Evolutionary conservation across 2,329 filamentous ascomycete genomes (phyloP), one percentile per base, ranked within the genome.

Genomic region (Xylariaceae sp.): DNA sequence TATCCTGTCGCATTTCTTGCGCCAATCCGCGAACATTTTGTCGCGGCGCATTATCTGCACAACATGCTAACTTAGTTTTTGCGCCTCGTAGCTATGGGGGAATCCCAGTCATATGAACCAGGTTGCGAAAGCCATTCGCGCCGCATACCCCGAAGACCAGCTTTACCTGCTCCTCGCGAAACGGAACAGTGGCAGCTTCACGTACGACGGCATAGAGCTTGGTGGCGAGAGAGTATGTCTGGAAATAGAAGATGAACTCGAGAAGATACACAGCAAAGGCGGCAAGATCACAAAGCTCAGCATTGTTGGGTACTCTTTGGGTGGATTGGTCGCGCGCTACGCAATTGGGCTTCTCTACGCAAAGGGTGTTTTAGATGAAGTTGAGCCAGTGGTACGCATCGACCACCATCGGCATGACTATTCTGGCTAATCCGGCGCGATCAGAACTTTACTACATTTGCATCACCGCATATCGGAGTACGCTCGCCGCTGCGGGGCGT

Each of bases 401-500:
- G 33, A 19, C 27, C 17, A 27, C 14, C 27, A 18, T 15, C 9
- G 6, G 11, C 15, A 9, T 7, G 9, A 31, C 9, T 27, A 7
- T 12, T n/a, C 12, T 14, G 11, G 35, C 42, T 44, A 41, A 52
- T 30, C 36, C n/a, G 18, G 39, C 11, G 11, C 32, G 6, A 18
- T 9, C 54, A 86, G 80, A 96, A 95, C 74, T 96, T 97, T 69
- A 89, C 87, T 2, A 96, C 91, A 1, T 96, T 97, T 69, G 92
- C 88, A 5, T 86, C 87, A 31, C 92, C 88, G 19, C 88, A 91
- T 68, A 76, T 91, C 7, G 88, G 88, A n/a, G 86, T 87, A 1
- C 77, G 86, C 44, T 82, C 83, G 1, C 87, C 88, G 1, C 69
- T 84, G 39, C 81, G 79, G 42, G 87, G 87, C 14, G 78, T 79